Conservation (phyloP, 2,329 filamentous ascomycete genomes). For the Colletotrichum filicis region DNA sequence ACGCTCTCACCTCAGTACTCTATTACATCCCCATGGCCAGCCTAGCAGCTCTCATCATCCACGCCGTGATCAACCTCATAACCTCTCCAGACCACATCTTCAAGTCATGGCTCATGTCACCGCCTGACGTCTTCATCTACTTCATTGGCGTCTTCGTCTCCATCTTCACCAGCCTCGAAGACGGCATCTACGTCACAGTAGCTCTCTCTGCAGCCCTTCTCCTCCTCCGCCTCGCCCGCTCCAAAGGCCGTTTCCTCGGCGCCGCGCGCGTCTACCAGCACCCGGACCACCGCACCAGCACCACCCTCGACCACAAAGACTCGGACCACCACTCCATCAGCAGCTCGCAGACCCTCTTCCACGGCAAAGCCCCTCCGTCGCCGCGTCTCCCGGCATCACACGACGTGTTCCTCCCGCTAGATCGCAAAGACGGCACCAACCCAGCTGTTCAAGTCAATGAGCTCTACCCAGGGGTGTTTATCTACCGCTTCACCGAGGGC, state of each 20-base stretch:
- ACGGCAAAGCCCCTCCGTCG: not conserved
- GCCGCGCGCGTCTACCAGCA: conserved; percentile 38
- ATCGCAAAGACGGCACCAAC: conserved; percentile 63
- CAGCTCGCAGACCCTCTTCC: conserved; percentile 30
- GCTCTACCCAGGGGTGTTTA: conserved; percentile 64
- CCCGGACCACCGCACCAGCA: conserved; percentile 37
- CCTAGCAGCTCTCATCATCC: conserved; percentile 84
- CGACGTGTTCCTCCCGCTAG: conserved; percentile 58
- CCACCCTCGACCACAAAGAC: not conserved
- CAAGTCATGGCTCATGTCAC: conserved; percentile 81
- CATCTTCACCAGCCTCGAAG: conserved; percentile 60
- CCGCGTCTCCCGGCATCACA: not conserved
- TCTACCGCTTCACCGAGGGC: conserved; percentile 65
- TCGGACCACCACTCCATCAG: conserved; percentile 4
- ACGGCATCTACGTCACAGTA: conserved; percentile 61
- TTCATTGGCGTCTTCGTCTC: conserved; percentile 73
- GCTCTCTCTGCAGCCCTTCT: conserved; percentile 54
- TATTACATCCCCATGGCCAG: conserved; percentile 81
- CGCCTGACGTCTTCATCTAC: conserved; percentile 80
- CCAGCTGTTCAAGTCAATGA: conserved; percentile 55
- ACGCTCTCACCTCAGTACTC: conserved; percentile 81
- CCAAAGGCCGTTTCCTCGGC: conserved; percentile 58
- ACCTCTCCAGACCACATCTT: conserved; percentile 79
- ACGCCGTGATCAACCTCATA: conserved; percentile 82
- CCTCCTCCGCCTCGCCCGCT: conserved; percentile 56